A percentile compares a stretch with the other conserved stretches of the same genome.
Conservation (phyloP, 2,329 filamentous ascomycete species). For the Penicillium vulpinum region DNA sequence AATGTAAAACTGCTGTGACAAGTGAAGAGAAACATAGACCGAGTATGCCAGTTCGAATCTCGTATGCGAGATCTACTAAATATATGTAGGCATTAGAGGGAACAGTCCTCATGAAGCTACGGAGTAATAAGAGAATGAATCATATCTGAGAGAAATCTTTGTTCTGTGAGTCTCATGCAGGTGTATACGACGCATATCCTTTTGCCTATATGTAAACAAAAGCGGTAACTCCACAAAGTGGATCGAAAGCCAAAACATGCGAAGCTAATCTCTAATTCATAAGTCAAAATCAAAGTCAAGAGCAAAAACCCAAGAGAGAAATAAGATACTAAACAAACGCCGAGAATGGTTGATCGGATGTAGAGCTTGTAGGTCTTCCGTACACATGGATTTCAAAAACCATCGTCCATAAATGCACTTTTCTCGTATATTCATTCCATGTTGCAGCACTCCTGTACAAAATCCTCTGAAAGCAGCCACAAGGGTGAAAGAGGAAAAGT, state of each 20-base stretch:
- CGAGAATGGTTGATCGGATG: conserved; percentile 4
- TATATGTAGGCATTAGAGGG: background rate
- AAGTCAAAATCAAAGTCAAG: background rate
- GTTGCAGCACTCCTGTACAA: conserved; percentile 16
- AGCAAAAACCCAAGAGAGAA: background rate
- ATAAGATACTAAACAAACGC: background rate
- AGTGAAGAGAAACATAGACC: background rate
- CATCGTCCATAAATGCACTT: conserved; percentile 11
- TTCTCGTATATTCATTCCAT: conserved; percentile 17
- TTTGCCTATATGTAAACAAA: background rate
- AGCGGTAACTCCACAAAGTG: background rate
- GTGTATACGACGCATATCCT: background rate
- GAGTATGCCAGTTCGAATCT: too few species aligned
- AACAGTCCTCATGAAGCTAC: background rate
- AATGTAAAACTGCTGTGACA: background rate
- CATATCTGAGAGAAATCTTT: background rate
- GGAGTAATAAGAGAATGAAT: background rate
- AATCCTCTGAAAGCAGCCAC: background rate
- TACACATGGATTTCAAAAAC: background rate
- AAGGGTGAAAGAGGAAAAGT: background rate
- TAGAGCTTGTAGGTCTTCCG: background rate
- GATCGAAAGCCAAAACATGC: background rate
- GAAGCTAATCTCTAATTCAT: background rate
- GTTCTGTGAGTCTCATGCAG: background rate
- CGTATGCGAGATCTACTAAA: background rate